These are phyloP conservation scores for Penicillium pulvis DNA, from an alignment of 495 filamentous ascomycete genomes.

Conservation along the genomic window DNA sequence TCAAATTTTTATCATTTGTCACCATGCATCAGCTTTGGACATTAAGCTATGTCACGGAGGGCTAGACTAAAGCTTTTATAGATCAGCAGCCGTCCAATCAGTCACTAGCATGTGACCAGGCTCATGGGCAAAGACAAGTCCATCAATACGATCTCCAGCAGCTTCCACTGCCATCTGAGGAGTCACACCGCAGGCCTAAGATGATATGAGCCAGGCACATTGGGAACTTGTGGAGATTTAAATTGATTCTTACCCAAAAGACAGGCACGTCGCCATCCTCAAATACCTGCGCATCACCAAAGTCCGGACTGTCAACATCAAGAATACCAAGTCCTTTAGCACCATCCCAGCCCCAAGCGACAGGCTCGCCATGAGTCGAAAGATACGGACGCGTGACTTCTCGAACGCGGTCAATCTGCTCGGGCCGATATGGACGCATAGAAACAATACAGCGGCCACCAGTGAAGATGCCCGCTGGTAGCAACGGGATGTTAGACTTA, in stretches of 20 bases:
- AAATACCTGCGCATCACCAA: slow-evolving; percentile 41
- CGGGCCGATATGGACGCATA: slow-evolving; percentile 52
- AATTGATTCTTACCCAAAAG: slow-evolving; percentile 44
- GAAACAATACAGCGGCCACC: slow-evolving; percentile 51
- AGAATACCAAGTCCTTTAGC: slow-evolving; percentile 45
- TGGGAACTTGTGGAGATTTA: background rate
- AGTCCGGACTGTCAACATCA: slow-evolving; percentile 48
- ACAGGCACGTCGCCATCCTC: slow-evolving; percentile 50
- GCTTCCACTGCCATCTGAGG: slow-evolving; percentile 58
- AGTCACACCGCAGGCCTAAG: slow-evolving; percentile 58
- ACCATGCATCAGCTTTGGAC: background rate
- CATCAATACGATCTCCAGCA: slow-evolving; percentile 43
- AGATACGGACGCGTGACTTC: slow-evolving; percentile 48
- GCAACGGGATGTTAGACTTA: slow-evolving; percentile 47
- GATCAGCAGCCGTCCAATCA: slow-evolving; percentile 37
- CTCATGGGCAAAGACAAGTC: slow-evolving; percentile 54
- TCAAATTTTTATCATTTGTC: too few relatives aligned
- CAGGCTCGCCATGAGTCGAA: slow-evolving; percentile 58
- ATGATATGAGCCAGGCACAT: background rate
- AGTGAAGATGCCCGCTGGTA: slow-evolving; percentile 55
- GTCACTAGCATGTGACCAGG: slow-evolving; percentile 59
- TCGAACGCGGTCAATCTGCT: slow-evolving; percentile 50
- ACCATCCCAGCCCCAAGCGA: slow-evolving; percentile 62
- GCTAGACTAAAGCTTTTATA: slow-evolving; percentile 17
- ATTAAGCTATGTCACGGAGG: slow-evolving; percentile 3